Conservation (phyloP, 768 basidiomycete genomes). For the Rickenella mellea region DNA sequence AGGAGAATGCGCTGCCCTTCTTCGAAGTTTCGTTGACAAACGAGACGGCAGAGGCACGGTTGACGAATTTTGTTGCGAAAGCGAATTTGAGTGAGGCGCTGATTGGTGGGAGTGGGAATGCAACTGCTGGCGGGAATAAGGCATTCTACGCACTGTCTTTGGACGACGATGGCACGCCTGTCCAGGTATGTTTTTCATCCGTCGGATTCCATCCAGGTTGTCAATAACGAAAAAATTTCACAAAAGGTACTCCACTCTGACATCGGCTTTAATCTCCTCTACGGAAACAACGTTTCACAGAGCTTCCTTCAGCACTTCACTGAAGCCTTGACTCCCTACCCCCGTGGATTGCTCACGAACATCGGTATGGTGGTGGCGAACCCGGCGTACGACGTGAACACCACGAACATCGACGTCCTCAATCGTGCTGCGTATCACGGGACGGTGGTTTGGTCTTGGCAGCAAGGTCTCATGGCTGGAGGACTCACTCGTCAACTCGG, state of each 20-base stretch:
- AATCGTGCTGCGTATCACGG: slow-evolving; percentile 27
- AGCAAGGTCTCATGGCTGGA: slow-evolving; percentile 35
- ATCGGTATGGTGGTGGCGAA: slow-evolving; percentile 39
- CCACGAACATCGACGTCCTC: slow-evolving; percentile 27
- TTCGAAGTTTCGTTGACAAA: slow-evolving; percentile 26
- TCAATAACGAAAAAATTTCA: not conserved
- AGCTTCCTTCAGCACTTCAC: slow-evolving; percentile 26
- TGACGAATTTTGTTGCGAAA: slow-evolving; percentile 25
- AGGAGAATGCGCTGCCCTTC: slow-evolving; percentile 22
- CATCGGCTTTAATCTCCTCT: slow-evolving; percentile 30
- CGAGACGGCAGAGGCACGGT: slow-evolving; percentile 18
- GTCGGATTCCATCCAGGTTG: not conserved
- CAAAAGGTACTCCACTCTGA: slow-evolving; percentile 31
- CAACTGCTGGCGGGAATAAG: slow-evolving; percentile 12
- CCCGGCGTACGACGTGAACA: slow-evolving; percentile 33
- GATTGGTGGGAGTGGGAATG: slow-evolving; percentile 9
- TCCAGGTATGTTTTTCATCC: slow-evolving; percentile 21
- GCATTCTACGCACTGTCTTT: slow-evolving; percentile 32
- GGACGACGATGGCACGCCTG: slow-evolving; percentile 25
- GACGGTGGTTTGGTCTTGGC: slow-evolving; percentile 30
- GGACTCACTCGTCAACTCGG: slow-evolving; percentile 29
- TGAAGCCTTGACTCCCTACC: slow-evolving; percentile 33
- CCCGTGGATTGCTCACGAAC: slow-evolving; percentile 33
- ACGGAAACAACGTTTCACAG: slow-evolving; percentile 27
- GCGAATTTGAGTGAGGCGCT: slow-evolving; percentile 23